These are phyloP conservation scores for Schizochytrium sp. DNA, from an alignment of 108 stramenopile genomes.

Conservation along the genomic window DNA sequence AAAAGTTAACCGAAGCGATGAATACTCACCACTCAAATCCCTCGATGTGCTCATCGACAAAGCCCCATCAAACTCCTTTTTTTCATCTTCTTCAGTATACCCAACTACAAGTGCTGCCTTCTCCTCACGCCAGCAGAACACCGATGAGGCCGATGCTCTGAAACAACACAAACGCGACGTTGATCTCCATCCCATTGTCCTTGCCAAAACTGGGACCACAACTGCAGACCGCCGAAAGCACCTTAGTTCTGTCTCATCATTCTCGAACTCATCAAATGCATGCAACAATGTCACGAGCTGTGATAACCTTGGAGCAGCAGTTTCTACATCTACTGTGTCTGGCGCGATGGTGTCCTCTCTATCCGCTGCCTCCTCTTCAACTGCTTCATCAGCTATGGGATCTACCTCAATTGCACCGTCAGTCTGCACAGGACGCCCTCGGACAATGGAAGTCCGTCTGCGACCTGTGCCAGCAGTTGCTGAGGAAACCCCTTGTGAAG, in stretches of 20 bases:
- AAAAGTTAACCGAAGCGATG: background rate
- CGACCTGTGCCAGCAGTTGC: background rate
- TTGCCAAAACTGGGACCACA: background rate
- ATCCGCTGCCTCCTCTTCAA: background rate
- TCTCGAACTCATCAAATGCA: no score
- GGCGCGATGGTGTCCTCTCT: background rate
- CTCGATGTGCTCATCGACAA: conserved; percentile 25
- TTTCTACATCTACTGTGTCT: background rate
- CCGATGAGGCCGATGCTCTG: no score
- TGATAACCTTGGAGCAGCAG: background rate
- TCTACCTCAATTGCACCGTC: background rate
- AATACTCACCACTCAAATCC: background rate
- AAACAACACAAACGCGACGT: no score
- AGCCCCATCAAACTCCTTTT: background rate
- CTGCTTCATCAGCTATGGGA: background rate
- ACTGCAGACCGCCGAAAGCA: background rate
- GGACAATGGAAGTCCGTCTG: conserved; percentile 26
- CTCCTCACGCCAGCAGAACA: no score
- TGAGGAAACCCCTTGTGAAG: background rate
- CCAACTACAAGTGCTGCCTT: no score
- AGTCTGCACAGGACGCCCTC: background rate
- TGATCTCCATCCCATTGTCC: background rate
- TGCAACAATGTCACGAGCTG: background rate
- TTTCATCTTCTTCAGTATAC: no score
- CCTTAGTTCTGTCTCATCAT: no score